Evolutionary conservation across 2,329 filamentous ascomycete species (phyloP).

Genomic region (Cryphonectria naterciae): DNA sequence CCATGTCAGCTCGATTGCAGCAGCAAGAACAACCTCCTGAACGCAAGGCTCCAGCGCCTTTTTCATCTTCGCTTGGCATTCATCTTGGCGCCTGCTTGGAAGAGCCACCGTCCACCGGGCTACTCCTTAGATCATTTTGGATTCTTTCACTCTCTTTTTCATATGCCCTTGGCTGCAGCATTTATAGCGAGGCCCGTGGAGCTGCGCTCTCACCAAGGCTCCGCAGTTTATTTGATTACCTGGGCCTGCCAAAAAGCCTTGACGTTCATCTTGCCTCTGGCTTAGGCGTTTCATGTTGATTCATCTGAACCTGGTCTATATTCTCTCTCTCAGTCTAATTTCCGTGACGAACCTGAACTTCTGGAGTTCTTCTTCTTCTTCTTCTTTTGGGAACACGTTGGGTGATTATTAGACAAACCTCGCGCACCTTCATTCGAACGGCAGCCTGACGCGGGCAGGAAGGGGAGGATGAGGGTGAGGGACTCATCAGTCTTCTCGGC

Average conservation of each 20-base stretch:
- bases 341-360: background rate
- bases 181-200: background rate
- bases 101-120: constrained; percentile 10
- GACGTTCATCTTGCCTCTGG: background rate
- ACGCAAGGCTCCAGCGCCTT: constrained; percentile 11
- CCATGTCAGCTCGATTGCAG: background rate
- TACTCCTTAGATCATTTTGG: constrained; percentile 18
- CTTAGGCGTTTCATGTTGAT: background rate
- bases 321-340: background rate
- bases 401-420: background rate
- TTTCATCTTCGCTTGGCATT: constrained; percentile 14
- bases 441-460: background rate
- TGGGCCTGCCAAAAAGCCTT: background rate
- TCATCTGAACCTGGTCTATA: background rate
- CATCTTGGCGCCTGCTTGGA: constrained; percentile 9
- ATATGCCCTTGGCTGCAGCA: background rate
- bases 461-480: constrained; percentile 9
- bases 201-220: constrained; percentile 1
- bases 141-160: background rate
- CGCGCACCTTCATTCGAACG: background rate
- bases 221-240: background rate
- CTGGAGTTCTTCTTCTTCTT: too few relatives aligned
- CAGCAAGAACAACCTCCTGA: background rate
- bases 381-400: background rate
- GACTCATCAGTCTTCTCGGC: constrained; percentile 12